Percentiles rank a stretch among this genome's conserved stretches.
Conservation (phyloP, 2,329 filamentous ascomycete species). For the Calcarisporium arbuscula region DNA sequence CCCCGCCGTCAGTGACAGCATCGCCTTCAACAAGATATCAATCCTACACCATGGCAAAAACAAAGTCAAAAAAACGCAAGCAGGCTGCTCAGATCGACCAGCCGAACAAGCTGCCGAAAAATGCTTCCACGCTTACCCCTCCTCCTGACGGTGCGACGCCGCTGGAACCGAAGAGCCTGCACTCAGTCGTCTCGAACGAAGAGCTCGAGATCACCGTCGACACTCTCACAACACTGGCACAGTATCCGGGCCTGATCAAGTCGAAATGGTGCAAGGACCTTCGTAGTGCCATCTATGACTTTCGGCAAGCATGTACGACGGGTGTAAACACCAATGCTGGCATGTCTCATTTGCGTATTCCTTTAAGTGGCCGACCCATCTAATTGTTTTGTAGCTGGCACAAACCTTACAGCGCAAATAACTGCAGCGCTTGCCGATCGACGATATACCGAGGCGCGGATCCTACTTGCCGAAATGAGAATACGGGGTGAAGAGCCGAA, state of each 20-base stretch:
- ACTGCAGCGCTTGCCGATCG: constrained; percentile 60
- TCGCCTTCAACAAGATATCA: constrained; percentile 1
- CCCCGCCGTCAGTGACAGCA: no score
- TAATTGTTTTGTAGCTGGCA: constrained; percentile 33
- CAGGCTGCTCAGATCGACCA: constrained; percentile 27
- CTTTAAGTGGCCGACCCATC: background rate
- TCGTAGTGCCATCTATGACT: constrained; percentile 61
- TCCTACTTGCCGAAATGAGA: constrained; percentile 64
- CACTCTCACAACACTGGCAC: constrained; percentile 51
- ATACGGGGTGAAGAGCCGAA: constrained; percentile 60
- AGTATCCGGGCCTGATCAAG: constrained; percentile 59
- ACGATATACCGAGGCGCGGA: constrained; percentile 57
- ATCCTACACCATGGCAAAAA: constrained; percentile 31
- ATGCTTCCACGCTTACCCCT: constrained; percentile 18
- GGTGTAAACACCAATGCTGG: constrained; percentile 54
- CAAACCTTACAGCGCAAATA: constrained; percentile 60
- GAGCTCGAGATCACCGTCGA: constrained; percentile 64
- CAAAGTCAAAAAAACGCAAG: constrained; percentile 41
- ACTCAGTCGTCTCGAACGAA: constrained; percentile 52
- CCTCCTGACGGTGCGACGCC: constrained; percentile 28
- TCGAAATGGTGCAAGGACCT: constrained; percentile 62
- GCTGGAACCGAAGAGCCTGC: constrained; percentile 42
- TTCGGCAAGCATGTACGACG: constrained; percentile 62
- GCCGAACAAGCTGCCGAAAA: constrained; percentile 33
- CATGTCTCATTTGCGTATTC: no score